Percentiles rank a stretch among this genome's conserved stretches.
These are phyloP conservation scores for Platismatia glauca DNA, from an alignment of 495 filamentous ascomycete species.

Conservation along the genomic window DNA sequence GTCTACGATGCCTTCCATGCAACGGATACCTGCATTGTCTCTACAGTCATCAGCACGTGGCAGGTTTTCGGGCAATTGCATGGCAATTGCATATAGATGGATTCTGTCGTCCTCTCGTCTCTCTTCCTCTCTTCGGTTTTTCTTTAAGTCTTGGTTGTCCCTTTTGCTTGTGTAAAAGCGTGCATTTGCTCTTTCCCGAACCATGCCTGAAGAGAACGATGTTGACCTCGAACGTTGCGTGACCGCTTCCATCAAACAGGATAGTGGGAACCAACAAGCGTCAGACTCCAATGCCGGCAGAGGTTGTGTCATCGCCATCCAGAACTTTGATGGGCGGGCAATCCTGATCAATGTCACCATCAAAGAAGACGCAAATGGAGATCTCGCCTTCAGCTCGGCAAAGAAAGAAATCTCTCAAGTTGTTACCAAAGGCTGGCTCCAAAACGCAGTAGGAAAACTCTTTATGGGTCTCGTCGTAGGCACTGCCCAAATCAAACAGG, in stretches of 20 bases:
- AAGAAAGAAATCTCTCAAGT: neutral
- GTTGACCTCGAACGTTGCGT: neutral
- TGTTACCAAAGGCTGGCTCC: neutral
- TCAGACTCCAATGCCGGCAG: neutral
- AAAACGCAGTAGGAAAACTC: neutral
- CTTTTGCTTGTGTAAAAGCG: neutral
- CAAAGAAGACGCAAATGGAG: neutral
- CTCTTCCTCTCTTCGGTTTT: neutral
- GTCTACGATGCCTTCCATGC: too few species aligned
- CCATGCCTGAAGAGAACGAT: neutral
- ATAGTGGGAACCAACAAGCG: neutral
- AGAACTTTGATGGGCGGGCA: neutral
- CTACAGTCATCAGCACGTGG: too few species aligned
- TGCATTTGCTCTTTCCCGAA: neutral
- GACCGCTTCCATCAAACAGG: neutral
- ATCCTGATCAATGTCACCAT: neutral
- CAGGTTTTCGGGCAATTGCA: too few species aligned
- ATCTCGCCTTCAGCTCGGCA: neutral
- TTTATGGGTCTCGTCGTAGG: neutral
- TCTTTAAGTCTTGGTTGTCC: neutral
- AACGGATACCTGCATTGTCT: too few species aligned
- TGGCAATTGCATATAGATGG: neutral
- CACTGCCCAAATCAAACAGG: neutral
- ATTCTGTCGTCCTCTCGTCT: neutral
- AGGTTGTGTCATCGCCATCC: neutral